Percentiles rank a stretch among this genome's conserved stretches.
Conservation (phyloP, 805 yeast genomes). For the Kodamaea neixiangensis region DNA sequence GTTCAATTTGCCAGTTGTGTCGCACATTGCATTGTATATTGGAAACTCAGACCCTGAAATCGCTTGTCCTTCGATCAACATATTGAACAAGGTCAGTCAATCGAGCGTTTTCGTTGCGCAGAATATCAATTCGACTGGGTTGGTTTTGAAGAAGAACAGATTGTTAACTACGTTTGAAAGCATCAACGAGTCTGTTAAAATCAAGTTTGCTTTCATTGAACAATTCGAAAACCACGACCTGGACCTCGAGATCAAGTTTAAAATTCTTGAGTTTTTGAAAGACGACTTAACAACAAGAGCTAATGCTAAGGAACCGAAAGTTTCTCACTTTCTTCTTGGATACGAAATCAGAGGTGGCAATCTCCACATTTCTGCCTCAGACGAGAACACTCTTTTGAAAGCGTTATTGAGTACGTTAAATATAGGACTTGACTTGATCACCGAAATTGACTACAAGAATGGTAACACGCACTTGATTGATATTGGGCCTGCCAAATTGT, state of each 20-base stretch:
- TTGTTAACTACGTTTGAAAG: constrained; percentile 71
- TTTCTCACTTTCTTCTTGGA: constrained; percentile 79
- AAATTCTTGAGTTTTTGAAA: constrained; percentile 59
- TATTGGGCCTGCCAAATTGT: constrained; percentile 58
- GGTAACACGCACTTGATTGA: constrained; percentile 39
- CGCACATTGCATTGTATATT: constrained; percentile 73
- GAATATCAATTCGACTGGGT: constrained; percentile 20
- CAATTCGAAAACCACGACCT: constrained; percentile 50
- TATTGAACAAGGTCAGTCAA: constrained; percentile 52
- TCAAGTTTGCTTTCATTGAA: constrained; percentile 69
- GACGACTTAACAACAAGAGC: constrained; percentile 38
- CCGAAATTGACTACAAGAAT: constrained; percentile 35
- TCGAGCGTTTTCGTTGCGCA: constrained; percentile 46
- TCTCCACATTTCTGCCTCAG: constrained; percentile 36
- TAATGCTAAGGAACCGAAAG: constrained; percentile 46
- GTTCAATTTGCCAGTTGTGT: constrained; percentile 68
- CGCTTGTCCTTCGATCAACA: constrained; percentile 53
- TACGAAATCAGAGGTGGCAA: constrained; percentile 52
- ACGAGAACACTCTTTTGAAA: constrained; percentile 58
- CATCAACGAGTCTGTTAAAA: constrained; percentile 74
- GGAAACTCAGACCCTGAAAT: constrained; percentile 55
- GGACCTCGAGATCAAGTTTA: constrained; percentile 52
- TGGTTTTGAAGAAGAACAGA: constrained; percentile 53
- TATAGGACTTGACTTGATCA: constrained; percentile 46
- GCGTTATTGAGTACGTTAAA: constrained; percentile 53